Evolutionary conservation across 208 protist genomes (phyloP), one percentile per base, ranked within the genome.

Genomic region (Crithidia acanthocephali): DNA sequence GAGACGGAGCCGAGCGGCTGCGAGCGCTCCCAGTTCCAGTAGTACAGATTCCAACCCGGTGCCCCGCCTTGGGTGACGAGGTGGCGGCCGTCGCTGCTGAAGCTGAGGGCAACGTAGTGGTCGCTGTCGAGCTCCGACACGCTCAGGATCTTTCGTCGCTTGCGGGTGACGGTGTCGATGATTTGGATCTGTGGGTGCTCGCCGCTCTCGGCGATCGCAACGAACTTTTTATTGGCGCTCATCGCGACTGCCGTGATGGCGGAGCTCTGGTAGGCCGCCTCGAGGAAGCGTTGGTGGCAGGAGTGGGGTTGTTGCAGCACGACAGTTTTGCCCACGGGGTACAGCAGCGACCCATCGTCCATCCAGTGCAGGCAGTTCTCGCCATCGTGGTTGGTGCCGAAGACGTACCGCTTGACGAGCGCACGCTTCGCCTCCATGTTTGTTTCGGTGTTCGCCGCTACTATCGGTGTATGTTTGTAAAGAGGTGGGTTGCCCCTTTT

Each of bases 211-310:
- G 97, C 96, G 33, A 99, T 84, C 47, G 98, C 98, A 30, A 98
- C 83, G 59, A 96, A 99, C 72, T 98, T 98, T 44, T 94, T 92
- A 73, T 98, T 98, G 3, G 90, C 85, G 44, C 86, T 94, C 53
- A 98, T 85, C 9, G 93, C 87, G 18, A 98, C 69, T 50, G 95
- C 91, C 7, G 95, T 97, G 79, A 98, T 91, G 52, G 83, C 97
- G 42, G 81, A 74, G 53, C 88, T 92, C 18, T 83, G 76, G 59
- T 91, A 80, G 22, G 68, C 76, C 15, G 82, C 79, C 53, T 92
- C 90, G 60, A 95, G 80, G 66, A 96, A 96, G 45, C 87, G 90
- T 68, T 96, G 90, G 27, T 76, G 87, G 73, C 94, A 95, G 40
- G 84, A 90, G 28, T 72, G 79, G 37, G 93, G 73, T 74, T 89